phyloP scores from a whole-genome alignment of 75 land plant species.

The Ceratopteris richardii region DNA sequence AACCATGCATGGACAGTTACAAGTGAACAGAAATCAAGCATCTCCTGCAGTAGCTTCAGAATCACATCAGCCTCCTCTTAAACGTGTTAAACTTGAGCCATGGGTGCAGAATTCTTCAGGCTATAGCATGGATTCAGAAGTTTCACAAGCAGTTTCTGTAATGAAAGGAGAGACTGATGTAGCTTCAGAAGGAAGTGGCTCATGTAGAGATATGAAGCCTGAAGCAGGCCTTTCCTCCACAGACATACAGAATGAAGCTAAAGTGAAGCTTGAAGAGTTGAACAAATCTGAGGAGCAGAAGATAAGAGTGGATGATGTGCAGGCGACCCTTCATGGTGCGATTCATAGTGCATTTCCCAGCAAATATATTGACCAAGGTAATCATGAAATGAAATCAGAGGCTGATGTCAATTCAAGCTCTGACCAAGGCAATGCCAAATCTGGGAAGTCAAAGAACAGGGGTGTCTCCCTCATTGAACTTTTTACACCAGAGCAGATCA shows the following conservation, averaged over 20 bases:
- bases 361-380: constrained; percentile 18
- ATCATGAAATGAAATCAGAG: constrained; percentile 36
- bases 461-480: constrained; percentile 90
- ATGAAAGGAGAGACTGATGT: no score
- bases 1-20: not conserved
- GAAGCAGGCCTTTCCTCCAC: no score
- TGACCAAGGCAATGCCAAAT: constrained; percentile 31
- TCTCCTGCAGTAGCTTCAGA: not conserved
- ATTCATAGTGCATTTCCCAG: constrained; percentile 1
- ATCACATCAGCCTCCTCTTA: not conserved
- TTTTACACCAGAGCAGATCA: constrained; percentile 94
- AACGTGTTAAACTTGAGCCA: not conserved
- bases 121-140: not conserved
- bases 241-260: no score
- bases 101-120: not conserved
- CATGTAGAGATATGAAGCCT: no score
- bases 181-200: no score
- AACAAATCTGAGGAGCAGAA: no score
- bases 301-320: no score
- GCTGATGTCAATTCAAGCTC: constrained; percentile 6
- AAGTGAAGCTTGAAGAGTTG: no score
- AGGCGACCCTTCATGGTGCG: constrained; percentile 14
- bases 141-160: not conserved
- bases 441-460: constrained; percentile 75
- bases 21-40: not conserved